phyloP scores from a whole-genome alignment of 2,329 filamentous ascomycete genomes.

The Pseudofabraea citricarpa region DNA sequence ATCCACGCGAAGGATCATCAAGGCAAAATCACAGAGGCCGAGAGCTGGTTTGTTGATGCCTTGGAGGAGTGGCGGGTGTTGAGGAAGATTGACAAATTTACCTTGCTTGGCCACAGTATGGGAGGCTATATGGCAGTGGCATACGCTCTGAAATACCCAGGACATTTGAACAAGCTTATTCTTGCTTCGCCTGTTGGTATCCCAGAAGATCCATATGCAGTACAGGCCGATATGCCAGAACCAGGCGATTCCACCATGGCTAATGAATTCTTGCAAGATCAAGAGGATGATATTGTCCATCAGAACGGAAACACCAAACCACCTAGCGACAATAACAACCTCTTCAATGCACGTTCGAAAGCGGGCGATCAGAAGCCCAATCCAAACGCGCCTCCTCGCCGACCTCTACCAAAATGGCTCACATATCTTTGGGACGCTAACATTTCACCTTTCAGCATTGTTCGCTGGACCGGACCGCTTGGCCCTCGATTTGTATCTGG shows the following conservation, averaged over 20 bases:
- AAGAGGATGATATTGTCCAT: slow-evolving; percentile 42
- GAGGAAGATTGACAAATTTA: slow-evolving; percentile 88
- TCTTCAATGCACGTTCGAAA: slow-evolving; percentile 43
- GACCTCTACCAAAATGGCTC: slow-evolving; percentile 77
- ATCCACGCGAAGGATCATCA: slow-evolving; percentile 78
- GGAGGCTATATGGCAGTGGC: slow-evolving; percentile 93
- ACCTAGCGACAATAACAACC: slow-evolving; percentile 41
- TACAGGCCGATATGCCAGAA: slow-evolving; percentile 75
- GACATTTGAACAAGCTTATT: slow-evolving; percentile 91
- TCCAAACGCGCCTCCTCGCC: slow-evolving; percentile 26
- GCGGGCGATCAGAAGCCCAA: slow-evolving; percentile 30
- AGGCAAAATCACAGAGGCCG: slow-evolving; percentile 80
- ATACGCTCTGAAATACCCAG: slow-evolving; percentile 95
- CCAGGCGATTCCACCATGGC: slow-evolving; percentile 66
- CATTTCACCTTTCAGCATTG: slow-evolving; percentile 86
- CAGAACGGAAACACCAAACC: slow-evolving; percentile 29
- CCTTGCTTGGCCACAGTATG: slow-evolving; percentile 85
- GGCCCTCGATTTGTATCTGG: slow-evolving; percentile 89
- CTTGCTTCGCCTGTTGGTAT: slow-evolving; percentile 92
- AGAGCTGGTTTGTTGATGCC: slow-evolving; percentile 93
- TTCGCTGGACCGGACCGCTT: slow-evolving; percentile 82
- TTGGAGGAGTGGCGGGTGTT: slow-evolving; percentile 92
- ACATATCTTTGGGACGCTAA: slow-evolving; percentile 96
- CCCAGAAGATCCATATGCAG: slow-evolving; percentile 88
- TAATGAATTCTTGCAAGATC: slow-evolving; percentile 76